Conservation (phyloP, 371 early-diverging fungal species). For the Chytridium lagenaria region DNA sequence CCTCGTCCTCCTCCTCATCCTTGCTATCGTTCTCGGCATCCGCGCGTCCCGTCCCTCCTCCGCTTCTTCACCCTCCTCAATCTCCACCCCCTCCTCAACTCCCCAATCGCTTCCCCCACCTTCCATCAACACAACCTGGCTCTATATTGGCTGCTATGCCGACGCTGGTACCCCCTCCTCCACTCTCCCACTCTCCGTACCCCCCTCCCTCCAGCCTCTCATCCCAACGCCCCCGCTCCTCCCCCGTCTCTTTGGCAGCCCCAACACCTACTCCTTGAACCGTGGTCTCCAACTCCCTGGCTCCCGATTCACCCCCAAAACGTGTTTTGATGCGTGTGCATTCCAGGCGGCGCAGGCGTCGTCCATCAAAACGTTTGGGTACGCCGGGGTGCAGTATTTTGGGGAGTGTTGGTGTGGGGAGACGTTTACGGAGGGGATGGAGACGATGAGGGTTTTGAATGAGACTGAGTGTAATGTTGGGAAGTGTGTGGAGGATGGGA, state of each 20-base stretch:
- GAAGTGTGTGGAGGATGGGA: background rate
- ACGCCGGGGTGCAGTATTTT: conserved; percentile 8
- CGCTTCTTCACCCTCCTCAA: background rate
- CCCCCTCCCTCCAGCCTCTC: background rate
- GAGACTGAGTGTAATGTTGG: background rate
- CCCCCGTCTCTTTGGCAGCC: background rate
- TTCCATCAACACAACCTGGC: background rate
- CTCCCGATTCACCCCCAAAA: background rate
- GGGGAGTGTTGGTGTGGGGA: conserved; percentile 18
- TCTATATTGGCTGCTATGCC: conserved; percentile 4
- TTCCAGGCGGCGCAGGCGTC: background rate
- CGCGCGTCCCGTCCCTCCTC: background rate
- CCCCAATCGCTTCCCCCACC: background rate
- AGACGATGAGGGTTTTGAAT: background rate
- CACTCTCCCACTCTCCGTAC: background rate
- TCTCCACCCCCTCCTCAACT: background rate
- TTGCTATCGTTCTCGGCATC: conserved; percentile 2
- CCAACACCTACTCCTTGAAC: background rate
- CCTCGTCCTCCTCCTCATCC: conserved; percentile 5
- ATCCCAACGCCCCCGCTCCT: background rate
- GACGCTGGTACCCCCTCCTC: background rate
- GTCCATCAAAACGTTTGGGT: background rate
- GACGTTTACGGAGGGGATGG: background rate
- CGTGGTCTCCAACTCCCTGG: background rate
- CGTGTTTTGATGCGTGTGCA: background rate